Evolutionary conservation across 2,329 filamentous ascomycete genomes (phyloP).

Genomic region (Penicillium sp.): DNA sequence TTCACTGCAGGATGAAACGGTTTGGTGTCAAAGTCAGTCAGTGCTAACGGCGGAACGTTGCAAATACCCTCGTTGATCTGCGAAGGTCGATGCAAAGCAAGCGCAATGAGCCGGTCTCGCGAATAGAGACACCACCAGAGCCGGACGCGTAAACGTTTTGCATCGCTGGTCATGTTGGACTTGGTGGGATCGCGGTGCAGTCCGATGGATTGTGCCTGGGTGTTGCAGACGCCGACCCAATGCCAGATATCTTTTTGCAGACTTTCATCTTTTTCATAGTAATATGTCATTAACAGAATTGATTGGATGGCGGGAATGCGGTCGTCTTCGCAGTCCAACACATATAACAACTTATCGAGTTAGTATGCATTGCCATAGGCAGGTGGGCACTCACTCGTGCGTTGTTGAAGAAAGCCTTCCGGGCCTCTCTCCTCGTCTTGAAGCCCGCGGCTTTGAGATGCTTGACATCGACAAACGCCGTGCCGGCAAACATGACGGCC

Average conservation of each 20-base stretch:
- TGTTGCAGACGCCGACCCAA: slow-evolving; percentile 90
- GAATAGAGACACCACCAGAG: slow-evolving; percentile 96
- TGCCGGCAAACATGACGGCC: slow-evolving; percentile 87
- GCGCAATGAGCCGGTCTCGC: slow-evolving; percentile 79
- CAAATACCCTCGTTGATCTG: slow-evolving; percentile 87
- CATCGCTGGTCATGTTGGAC: slow-evolving; percentile 63
- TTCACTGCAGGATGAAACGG: slow-evolving; percentile 62
- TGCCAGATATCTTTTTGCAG: slow-evolving; percentile 86
- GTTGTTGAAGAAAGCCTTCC: slow-evolving; percentile 79
- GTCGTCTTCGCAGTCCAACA: slow-evolving; percentile 86
- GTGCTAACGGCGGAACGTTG: slow-evolving; percentile 79
- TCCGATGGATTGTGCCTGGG: slow-evolving; percentile 80
- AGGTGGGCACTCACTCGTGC: slow-evolving; percentile 66
- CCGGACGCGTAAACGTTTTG: slow-evolving; percentile 74
- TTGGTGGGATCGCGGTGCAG: slow-evolving; percentile 73
- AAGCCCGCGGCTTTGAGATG: slow-evolving; percentile 71
- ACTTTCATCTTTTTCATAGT: slow-evolving; percentile 88
- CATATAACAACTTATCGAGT: slow-evolving; percentile 67
- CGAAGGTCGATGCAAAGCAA: slow-evolving; percentile 83
- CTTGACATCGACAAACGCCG: slow-evolving; percentile 75
- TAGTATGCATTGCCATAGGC: not conserved
- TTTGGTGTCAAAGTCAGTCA: slow-evolving; percentile 74
- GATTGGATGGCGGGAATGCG: slow-evolving; percentile 79
- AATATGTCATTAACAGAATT: slow-evolving; percentile 84
- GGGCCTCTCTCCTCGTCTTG: slow-evolving; percentile 67